A percentile compares a stretch with the other conserved stretches of the same genome.
phyloP scores from a whole-genome alignment of 1,139 yeast genomes.

The Candida freyschussii region DNA sequence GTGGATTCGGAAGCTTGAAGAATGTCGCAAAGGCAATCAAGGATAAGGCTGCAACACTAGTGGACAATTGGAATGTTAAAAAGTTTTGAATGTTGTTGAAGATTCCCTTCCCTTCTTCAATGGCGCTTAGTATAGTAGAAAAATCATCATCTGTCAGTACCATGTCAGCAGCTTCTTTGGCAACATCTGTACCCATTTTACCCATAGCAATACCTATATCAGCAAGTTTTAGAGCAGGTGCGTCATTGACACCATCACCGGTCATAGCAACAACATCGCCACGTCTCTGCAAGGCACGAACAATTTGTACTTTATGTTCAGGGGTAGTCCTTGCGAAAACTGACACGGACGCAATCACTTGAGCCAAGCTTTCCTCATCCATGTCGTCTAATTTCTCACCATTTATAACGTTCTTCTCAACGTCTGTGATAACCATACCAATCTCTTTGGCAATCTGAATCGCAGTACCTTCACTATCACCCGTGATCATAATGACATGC shows the following conservation, averaged over 20 bases:
- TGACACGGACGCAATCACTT: conserved; percentile 73
- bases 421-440: conserved; percentile 77
- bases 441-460: conserved; percentile 82
- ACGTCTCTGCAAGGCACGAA: conserved; percentile 82
- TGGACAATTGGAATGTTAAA: conserved; percentile 88
- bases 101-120: conserved; percentile 95
- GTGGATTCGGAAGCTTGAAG: conserved; percentile 88
- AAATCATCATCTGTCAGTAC: conserved; percentile 94
- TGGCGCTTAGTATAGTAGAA: conserved; percentile 85
- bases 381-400: conserved; percentile 78
- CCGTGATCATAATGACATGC: conserved; percentile 95
- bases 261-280: conserved; percentile 99
- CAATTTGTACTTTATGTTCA: conserved; percentile 89
- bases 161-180: conserved; percentile 98
- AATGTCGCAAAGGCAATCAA: conserved; percentile 83
- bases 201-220: conserved; percentile 99
- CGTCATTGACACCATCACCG: conserved; percentile 98
- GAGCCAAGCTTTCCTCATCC: conserved; percentile 63
- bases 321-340: conserved; percentile 97
- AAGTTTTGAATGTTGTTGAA: conserved; percentile 92
- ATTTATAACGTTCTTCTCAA: conserved; percentile 61
- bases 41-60: conserved; percentile 91
- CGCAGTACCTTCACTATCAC: conserved; percentile 95
- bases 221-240: conserved; percentile 96
- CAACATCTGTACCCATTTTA: conserved; percentile 93